A percentile compares a stretch with the other conserved stretches of the same genome.
These are phyloP conservation scores for Zalaria obscura DNA, from an alignment of 2,329 filamentous ascomycete genomes.

Conservation along the genomic window DNA sequence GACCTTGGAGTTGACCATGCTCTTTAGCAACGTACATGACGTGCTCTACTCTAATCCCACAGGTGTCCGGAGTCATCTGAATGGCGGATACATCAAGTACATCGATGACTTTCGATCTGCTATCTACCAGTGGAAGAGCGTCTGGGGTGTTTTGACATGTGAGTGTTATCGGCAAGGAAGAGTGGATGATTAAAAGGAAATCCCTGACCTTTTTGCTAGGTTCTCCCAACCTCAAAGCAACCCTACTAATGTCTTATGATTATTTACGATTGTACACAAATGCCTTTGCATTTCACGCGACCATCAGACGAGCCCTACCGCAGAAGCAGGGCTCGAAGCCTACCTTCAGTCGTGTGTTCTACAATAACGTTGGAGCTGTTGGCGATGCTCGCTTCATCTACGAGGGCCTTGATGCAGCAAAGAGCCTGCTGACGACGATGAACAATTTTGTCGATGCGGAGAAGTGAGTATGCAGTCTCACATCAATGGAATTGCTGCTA, in stretches of 20 bases:
- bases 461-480: constrained; percentile 9
- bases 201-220: constrained; percentile 19
- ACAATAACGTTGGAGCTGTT: constrained; percentile 34
- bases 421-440: constrained; percentile 33
- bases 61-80: constrained; percentile 54
- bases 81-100: constrained; percentile 54
- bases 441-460: constrained; percentile 36
- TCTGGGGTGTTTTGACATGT: constrained; percentile 54
- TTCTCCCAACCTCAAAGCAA: constrained; percentile 52
- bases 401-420: constrained; percentile 34
- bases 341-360: constrained; percentile 28
- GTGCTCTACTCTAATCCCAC: constrained; percentile 59
- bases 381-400: constrained; percentile 36
- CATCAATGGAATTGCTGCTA: neutral
- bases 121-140: constrained; percentile 56
- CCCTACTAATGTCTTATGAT: constrained; percentile 55
- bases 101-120: constrained; percentile 59
- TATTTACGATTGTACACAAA: constrained; percentile 62
- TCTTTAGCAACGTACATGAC: constrained; percentile 62
- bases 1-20: constrained; percentile 54
- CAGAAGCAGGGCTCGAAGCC: constrained; percentile 19
- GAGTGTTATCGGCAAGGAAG: constrained; percentile 9
- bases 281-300: constrained; percentile 63
- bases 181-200: too few relatives aligned
- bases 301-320: constrained; percentile 34